phyloP scores from a whole-genome alignment of 2,329 filamentous ascomycete species.

The Harringtonia aguacate region DNA sequence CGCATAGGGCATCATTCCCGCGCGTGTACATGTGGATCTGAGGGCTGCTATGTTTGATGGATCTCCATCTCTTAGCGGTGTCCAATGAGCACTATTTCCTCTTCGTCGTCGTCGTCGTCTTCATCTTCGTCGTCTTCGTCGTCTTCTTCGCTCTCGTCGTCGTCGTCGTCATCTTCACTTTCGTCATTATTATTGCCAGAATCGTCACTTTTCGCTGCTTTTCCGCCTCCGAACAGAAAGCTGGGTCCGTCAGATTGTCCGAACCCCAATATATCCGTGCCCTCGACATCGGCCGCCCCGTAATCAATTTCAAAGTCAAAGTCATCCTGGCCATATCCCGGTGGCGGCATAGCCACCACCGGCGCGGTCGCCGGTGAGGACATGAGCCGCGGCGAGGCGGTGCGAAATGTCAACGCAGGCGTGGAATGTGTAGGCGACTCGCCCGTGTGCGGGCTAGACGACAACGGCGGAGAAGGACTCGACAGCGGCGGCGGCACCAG shows the following conservation, averaged over 20 bases:
- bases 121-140: conserved; percentile 37
- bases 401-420: conserved; percentile 25
- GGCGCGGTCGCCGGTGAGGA: conserved; percentile 3
- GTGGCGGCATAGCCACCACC: conserved; percentile 8
- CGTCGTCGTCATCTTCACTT: conserved; percentile 33
- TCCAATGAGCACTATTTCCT: conserved; percentile 39
- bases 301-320: conserved; percentile 27
- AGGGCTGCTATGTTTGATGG: background rate
- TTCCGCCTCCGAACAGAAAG: conserved; percentile 23
- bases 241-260: conserved; percentile 38
- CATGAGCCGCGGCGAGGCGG: conserved; percentile 21
- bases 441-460: background rate
- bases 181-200: conserved; percentile 27
- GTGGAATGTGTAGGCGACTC: background rate
- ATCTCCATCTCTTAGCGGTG: conserved; percentile 26
- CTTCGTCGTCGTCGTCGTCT: conserved; percentile 32
- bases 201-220: no score
- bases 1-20: no score
- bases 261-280: conserved; percentile 46
- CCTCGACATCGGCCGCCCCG: conserved; percentile 21
- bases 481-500: background rate
- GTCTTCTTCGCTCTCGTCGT: conserved; percentile 31
- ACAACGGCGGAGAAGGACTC: background rate
- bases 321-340: conserved; percentile 8
- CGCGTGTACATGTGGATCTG: background rate